These are phyloP conservation scores for Aspergillus latus DNA, from an alignment of 2,329 filamentous ascomycete genomes.

Conservation along the genomic window DNA sequence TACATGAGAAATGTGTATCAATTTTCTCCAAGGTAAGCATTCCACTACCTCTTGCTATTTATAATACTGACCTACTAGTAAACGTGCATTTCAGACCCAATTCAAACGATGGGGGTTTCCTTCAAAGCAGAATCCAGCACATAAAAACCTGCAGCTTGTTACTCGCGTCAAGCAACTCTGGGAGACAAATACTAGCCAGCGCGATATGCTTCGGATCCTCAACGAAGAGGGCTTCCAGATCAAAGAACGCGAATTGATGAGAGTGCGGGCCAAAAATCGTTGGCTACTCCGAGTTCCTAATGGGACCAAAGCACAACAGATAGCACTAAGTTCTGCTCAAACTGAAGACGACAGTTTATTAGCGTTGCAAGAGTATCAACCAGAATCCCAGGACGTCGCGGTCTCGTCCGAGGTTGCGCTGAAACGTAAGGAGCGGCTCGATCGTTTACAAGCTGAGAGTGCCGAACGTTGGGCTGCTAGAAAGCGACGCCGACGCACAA, in stretches of 20 bases:
- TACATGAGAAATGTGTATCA: conserved; percentile 65
- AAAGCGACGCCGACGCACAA: conserved; percentile 67
- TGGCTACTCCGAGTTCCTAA: conserved; percentile 65
- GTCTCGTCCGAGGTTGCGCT: conserved; percentile 50
- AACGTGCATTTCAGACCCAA: conserved; percentile 72
- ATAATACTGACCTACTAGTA: conserved; percentile 46
- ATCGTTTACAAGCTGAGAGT: conserved; percentile 58
- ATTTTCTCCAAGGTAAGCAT: conserved; percentile 67
- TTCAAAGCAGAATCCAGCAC: conserved; percentile 68
- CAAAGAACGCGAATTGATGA: conserved; percentile 68
- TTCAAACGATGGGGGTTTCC: conserved; percentile 80
- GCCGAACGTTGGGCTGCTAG: conserved; percentile 62
- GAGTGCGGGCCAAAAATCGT: conserved; percentile 67
- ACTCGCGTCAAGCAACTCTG: conserved; percentile 73
- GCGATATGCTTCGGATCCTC: conserved; percentile 70
- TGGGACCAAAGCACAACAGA: conserved; percentile 52
- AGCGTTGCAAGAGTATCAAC: conserved; percentile 40
- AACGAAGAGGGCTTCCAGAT: conserved; percentile 72
- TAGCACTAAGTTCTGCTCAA: conserved; percentile 23
- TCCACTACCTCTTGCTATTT: background rate
- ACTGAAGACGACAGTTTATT: conserved; percentile 40
- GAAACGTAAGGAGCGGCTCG: conserved; percentile 56
- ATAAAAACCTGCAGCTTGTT: conserved; percentile 67
- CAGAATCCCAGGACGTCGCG: conserved; percentile 23
- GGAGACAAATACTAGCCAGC: conserved; percentile 70